Percentiles rank a stretch among this genome's conserved stretches.
Conservation (phyloP, 2,329 filamentous ascomycete species). For the Colletotrichum magnum region DNA sequence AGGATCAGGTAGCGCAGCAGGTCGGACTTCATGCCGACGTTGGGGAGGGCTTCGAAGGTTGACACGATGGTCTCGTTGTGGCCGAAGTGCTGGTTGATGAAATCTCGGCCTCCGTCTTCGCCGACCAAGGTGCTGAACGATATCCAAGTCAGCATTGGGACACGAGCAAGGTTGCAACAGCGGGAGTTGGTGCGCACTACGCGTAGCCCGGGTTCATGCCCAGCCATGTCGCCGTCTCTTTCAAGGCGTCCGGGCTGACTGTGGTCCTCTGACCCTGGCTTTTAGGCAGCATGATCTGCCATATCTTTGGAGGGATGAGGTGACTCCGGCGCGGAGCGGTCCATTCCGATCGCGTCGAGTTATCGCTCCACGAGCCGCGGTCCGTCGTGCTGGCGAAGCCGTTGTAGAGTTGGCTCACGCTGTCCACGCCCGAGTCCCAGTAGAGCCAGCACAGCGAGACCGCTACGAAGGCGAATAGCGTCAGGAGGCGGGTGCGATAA, state of each 20-base stretch:
- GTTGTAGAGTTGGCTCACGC: not conserved
- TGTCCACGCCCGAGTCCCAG: not conserved
- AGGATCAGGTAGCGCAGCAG: constrained; percentile 49
- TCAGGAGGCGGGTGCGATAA: not conserved
- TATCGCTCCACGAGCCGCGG: not conserved
- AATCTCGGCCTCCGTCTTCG: constrained; percentile 31
- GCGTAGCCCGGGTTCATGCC: constrained; percentile 35
- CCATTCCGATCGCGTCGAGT: not conserved
- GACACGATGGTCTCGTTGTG: constrained; percentile 39
- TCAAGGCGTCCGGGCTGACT: constrained; percentile 1
- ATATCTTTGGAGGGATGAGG: constrained; percentile 30
- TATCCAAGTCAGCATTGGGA: not conserved
- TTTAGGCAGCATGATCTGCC: constrained; percentile 39
- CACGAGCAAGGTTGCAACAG: not conserved
- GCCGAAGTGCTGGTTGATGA: not conserved
- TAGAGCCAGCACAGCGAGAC: constrained; percentile 9
- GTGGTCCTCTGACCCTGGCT: not conserved
- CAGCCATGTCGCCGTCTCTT: constrained; percentile 37
- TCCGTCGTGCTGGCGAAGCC: not conserved
- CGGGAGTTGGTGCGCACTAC: constrained; percentile 27
- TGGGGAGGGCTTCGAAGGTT: constrained; percentile 44
- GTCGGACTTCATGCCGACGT: constrained; percentile 50
- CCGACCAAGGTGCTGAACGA: constrained; percentile 44
- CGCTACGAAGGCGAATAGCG: not conserved
- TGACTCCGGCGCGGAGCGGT: not conserved